A percentile compares a stretch with the other conserved stretches of the same genome.
Evolutionary conservation across 2,329 filamentous ascomycete species (phyloP).

Genomic region (Seiridium unicorne): DNA sequence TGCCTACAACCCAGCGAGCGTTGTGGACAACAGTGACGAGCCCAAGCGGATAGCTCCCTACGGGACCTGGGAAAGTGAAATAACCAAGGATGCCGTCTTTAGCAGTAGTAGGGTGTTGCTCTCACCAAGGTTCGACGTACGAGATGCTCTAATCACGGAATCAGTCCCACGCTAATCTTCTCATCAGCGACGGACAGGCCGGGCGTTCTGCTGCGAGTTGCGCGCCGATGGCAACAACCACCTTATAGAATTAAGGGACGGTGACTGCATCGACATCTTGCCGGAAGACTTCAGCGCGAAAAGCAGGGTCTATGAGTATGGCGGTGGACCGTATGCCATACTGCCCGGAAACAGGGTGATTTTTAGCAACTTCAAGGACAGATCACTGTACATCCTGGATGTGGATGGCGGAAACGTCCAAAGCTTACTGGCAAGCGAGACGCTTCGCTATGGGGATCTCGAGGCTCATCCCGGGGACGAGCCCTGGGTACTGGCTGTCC

Average conservation of each 20-base stretch:
- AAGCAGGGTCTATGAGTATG: conserved; percentile 52
- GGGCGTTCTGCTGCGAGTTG: conserved; percentile 37
- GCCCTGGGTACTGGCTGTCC: conserved; percentile 46
- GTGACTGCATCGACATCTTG: conserved; percentile 36
- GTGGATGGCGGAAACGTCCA: conserved; percentile 32
- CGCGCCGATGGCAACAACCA: conserved; percentile 37
- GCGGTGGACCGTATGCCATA: conserved; percentile 43
- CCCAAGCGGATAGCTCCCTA: conserved; percentile 4
- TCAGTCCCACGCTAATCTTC: neutral
- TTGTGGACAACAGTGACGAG: neutral
- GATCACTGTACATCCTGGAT: conserved; percentile 41
- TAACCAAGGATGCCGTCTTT: conserved; percentile 7
- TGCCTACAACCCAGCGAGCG: neutral
- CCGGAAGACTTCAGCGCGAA: conserved; percentile 40
- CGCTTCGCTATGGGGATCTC: conserved; percentile 46
- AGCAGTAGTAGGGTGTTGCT: conserved; percentile 5
- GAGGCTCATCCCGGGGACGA: conserved; percentile 33
- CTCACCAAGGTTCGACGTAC: conserved; percentile 6
- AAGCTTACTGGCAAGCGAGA: conserved; percentile 27
- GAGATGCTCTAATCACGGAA: neutral
- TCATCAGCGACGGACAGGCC: conserved; percentile 17
- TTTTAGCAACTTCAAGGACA: conserved; percentile 41
- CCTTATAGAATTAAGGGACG: conserved; percentile 40
- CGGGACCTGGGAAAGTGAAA: conserved; percentile 3
- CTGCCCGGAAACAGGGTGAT: conserved; percentile 38